These are phyloP conservation scores for Nakataea oryzae DNA, from an alignment of 2,329 filamentous ascomycete species.

Conservation along the genomic window DNA sequence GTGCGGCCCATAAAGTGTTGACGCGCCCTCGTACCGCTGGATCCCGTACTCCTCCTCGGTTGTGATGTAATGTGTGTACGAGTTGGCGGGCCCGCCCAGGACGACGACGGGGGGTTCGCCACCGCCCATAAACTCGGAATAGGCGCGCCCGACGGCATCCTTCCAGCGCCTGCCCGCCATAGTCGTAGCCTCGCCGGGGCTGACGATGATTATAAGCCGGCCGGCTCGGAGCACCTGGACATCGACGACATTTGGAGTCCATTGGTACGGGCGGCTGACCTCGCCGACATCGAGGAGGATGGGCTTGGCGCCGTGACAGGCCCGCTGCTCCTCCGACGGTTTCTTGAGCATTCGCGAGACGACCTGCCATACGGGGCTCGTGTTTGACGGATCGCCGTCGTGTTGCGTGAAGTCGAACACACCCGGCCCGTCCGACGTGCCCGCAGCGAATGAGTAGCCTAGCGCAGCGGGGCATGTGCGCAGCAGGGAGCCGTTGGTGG, in stretches of 20 bases:
- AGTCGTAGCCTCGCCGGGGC: constrained; percentile 79
- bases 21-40: constrained; percentile 86
- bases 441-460: constrained; percentile 82
- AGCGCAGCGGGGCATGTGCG: constrained; percentile 76
- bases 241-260: constrained; percentile 88
- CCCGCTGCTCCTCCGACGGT: constrained; percentile 58
- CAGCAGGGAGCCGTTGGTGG: constrained; percentile 53
- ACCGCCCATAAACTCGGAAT: constrained; percentile 25
- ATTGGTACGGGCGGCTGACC: constrained; percentile 66
- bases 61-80: constrained; percentile 49
- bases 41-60: constrained; percentile 44
- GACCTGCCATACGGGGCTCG: constrained; percentile 64
- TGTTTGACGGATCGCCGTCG: constrained; percentile 56
- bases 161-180: constrained; percentile 90
- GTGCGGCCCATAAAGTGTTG: constrained; percentile 75
- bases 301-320: constrained; percentile 73
- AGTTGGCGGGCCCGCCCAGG: constrained; percentile 79
- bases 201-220: constrained; percentile 73
- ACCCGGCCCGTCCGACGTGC: constrained; percentile 81
- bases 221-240: constrained; percentile 78
- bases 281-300: constrained; percentile 84
- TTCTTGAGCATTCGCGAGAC: constrained; percentile 63
- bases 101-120: constrained; percentile 51
- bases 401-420: constrained; percentile 89
- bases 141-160: constrained; percentile 49